phyloP scores from a whole-genome alignment of 2,329 filamentous ascomycete species.

The Trichoderma atroviride region DNA sequence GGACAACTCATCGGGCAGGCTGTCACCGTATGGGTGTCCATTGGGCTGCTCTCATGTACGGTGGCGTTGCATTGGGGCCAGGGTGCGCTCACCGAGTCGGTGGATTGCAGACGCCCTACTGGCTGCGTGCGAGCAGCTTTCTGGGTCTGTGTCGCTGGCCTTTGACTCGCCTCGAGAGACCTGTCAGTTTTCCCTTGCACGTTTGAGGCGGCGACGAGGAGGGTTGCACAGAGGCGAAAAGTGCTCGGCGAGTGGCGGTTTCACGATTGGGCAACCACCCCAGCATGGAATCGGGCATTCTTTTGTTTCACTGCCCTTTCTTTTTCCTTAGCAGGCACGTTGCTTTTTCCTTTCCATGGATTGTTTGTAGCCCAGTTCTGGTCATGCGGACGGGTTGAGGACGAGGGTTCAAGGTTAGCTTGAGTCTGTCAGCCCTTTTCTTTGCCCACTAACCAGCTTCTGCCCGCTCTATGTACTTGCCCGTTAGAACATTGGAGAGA shows the following conservation, averaged over 20 bases:
- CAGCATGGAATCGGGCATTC: not conserved
- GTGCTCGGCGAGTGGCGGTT: constrained; percentile 18
- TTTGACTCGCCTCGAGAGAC: constrained; percentile 2
- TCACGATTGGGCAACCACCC: not conserved
- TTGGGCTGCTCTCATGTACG: constrained; percentile 1
- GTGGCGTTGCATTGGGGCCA: constrained; percentile 6
- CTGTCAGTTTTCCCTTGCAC: constrained; percentile 11
- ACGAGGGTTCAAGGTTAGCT: not conserved
- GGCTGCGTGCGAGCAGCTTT: not conserved
- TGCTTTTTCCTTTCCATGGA: not conserved
- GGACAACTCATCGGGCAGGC: not conserved
- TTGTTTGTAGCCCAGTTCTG: not conserved
- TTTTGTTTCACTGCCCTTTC: not conserved
- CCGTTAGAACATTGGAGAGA: not conserved
- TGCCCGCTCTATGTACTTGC: not conserved
- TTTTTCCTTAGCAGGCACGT: not conserved
- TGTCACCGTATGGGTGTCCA: constrained; percentile 8
- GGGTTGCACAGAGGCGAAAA: not conserved
- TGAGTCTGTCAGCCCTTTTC: constrained; percentile 1
- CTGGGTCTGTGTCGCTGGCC: constrained; percentile 1
- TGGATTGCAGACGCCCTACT: constrained; percentile 18
- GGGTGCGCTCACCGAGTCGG: constrained; percentile 22
- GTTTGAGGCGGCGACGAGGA: not conserved
- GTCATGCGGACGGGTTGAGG: not conserved
- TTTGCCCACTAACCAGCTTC: not conserved